Conservation (phyloP, 1,139 yeast genomes). For the Saccharomyces hybrid region DNA sequence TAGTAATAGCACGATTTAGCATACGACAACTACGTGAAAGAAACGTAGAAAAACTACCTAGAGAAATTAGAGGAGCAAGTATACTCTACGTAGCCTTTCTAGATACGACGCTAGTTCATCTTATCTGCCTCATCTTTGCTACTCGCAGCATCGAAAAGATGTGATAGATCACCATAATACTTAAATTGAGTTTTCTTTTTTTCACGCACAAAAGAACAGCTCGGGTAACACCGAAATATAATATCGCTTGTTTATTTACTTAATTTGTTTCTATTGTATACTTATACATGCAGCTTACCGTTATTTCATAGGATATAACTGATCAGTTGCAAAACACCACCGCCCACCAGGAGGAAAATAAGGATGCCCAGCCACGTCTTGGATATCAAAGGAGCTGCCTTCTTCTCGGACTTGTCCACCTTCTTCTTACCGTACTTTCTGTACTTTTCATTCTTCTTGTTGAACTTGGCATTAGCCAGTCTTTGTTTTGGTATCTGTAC, state of each 20-base stretch:
- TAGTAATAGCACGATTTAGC: neutral
- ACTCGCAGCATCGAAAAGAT: neutral
- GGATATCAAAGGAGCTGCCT: slow-evolving; percentile 38
- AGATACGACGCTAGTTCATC: too few relatives aligned
- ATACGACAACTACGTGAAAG: neutral
- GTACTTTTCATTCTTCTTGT: slow-evolving; percentile 58
- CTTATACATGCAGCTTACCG: neutral
- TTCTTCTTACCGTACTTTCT: slow-evolving; percentile 59
- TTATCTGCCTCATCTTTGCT: neutral
- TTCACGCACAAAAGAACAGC: neutral
- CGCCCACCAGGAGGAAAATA: slow-evolving; percentile 71
- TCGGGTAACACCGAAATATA: neutral
- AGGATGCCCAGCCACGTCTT: slow-evolving; percentile 39
- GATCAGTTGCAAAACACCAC: slow-evolving; percentile 67
- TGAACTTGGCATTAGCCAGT: slow-evolving; percentile 74
- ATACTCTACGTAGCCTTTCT: neutral
- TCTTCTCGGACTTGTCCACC: slow-evolving; percentile 27
- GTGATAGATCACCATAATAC: neutral
- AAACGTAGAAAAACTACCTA: neutral
- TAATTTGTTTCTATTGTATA: neutral
- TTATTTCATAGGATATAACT: slow-evolving; percentile 41
- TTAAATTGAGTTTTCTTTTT: neutral
- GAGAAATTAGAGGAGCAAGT: neutral
- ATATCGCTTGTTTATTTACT: neutral
- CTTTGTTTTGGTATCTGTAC: slow-evolving; percentile 78